Evolutionary conservation across 2,329 filamentous ascomycete genomes (phyloP), one percentile per base, ranked within the genome.

Genomic region (Rachicladosporium sp.): DNA sequence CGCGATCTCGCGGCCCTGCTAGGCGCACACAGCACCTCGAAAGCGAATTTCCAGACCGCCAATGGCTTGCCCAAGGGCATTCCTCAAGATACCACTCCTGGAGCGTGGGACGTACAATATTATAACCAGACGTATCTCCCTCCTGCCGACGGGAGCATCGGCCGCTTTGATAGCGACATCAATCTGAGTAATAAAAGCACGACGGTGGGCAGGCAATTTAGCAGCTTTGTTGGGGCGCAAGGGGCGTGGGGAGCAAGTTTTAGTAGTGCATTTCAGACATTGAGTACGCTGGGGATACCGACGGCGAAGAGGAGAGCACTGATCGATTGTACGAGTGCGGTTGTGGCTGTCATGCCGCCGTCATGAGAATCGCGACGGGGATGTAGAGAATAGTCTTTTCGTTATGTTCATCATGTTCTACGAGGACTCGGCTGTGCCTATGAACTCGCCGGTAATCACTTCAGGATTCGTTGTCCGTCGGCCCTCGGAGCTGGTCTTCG

Each of bases 1-100:
- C 54, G 56, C 21, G 71, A 73, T 38, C 62, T 76, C 3, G 65
- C 69, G 2, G 71, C 73, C 1, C 64, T 76, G 1, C 49, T 76
- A 2, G 73, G 73, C 38, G 71, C 73, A 0, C 73, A 76, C 52
- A 66, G 66, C 3, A 59, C 64, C 7, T 64, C 67, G 6, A 63
- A 60, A 45, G 70, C 75, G 47, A 61, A 59, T 40, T 54, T 61
- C 11, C 41, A 52, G 23, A 37, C 41, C 32, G 19, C 36, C 29
- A 46, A 50, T 33, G 50, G 50, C 3, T 44, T 53, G 10, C 47
- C 50, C 3, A 53, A 58, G 8, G 62, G 60, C 36, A 52, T 54
- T 4, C 47, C 67, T 0, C 64, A 70, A 42, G 70, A 74, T 47
- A 58, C 61, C 4, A 73, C 70, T 0, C 66, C 66, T 0, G 64